phyloP scores from a whole-genome alignment of 108 stramenopile genomes.

The Nitzschia palea region DNA sequence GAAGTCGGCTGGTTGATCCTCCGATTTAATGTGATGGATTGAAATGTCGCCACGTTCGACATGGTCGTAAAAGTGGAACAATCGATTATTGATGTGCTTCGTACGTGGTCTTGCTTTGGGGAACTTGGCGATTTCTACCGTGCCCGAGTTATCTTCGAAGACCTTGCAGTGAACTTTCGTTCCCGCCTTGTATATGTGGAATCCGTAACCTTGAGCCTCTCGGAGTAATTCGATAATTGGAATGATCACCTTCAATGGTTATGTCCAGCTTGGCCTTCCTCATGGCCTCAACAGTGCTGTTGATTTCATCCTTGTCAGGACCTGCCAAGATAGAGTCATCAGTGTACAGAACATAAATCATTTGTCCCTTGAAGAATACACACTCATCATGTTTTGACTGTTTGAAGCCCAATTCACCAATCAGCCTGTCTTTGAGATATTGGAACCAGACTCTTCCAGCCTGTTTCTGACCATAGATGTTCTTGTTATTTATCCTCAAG shows the following conservation, averaged over 20 bases:
- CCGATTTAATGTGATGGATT: constrained; percentile 12
- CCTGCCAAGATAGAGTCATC: constrained; percentile 36
- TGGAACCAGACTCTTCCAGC: constrained; percentile 40
- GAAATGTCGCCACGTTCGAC: constrained; percentile 18
- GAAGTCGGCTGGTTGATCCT: constrained; percentile 34
- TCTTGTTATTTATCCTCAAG: neutral
- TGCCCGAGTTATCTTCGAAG: constrained; percentile 44
- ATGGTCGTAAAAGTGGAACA: constrained; percentile 39
- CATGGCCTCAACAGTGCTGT: constrained; percentile 20
- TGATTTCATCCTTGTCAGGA: constrained; percentile 17
- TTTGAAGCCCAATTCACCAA: constrained; percentile 23
- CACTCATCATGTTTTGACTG: constrained; percentile 43
- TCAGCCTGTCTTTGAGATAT: constrained; percentile 29
- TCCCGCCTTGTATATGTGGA: neutral
- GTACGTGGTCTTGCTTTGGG: constrained; percentile 36
- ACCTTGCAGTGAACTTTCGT: constrained; percentile 20
- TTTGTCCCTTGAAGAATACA: constrained; percentile 31
- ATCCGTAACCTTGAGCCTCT: constrained; percentile 18
- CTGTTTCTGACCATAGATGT: constrained; percentile 42
- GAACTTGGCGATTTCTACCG: constrained; percentile 33
- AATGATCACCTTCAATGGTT: constrained; percentile 34
- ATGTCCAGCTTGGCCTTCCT: constrained; percentile 18
- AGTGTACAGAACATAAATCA: constrained; percentile 38
- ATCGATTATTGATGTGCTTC: constrained; percentile 40
- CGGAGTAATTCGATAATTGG: constrained; percentile 33